Conservation (phyloP, 345 rosid genomes). For the Eutrema japonicum region DNA sequence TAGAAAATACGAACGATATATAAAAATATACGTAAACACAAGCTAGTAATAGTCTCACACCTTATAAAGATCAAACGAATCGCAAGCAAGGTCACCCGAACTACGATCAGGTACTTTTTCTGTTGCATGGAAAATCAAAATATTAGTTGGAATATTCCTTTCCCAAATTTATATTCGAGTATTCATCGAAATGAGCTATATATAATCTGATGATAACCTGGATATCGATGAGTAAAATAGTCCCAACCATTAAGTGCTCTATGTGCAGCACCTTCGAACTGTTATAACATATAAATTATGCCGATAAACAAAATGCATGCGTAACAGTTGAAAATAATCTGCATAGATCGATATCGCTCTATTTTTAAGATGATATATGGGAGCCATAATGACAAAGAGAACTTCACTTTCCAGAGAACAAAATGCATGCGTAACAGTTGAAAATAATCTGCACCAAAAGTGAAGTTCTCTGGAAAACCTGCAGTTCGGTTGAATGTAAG, state of each 20-base stretch:
- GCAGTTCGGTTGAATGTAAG: background rate
- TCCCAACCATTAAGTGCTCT: constrained; percentile 16
- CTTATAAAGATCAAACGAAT: constrained; percentile 26
- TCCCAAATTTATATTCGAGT: background rate
- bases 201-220: background rate
- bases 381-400: too few relatives aligned
- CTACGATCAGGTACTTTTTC: constrained; percentile 24
- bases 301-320: background rate
- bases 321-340: background rate
- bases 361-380: background rate
- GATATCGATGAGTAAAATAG: constrained; percentile 12
- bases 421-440: too few relatives aligned
- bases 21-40: background rate
- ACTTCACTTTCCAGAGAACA: too few relatives aligned
- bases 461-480: constrained; percentile 7
- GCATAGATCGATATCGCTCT: background rate
- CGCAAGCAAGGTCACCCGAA: constrained; percentile 29
- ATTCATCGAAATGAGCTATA: background rate
- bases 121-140: constrained; percentile 1
- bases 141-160: background rate
- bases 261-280: constrained; percentile 19
- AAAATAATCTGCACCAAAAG: constrained; percentile 5
- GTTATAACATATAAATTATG: background rate
- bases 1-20: background rate
- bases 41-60: background rate